Percentiles rank a stretch among this genome's conserved stretches.
Conservation (phyloP, 2,329 filamentous ascomycete species). For the Sporothrix brunneoviolacea region DNA sequence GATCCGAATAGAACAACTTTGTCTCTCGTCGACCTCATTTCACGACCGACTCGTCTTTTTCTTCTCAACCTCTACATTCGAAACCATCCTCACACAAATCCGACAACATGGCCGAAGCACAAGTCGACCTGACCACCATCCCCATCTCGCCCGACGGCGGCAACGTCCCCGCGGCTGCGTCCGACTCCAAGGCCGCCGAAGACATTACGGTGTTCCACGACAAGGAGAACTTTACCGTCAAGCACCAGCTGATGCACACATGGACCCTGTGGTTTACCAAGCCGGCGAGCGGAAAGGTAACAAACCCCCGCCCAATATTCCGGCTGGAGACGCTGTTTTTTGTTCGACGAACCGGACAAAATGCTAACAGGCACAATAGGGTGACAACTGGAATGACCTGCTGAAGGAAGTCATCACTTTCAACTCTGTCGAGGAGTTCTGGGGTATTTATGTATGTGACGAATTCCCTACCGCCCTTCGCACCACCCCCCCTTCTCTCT, state of each 20-base stretch:
- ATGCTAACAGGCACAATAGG: slow-evolving; percentile 44
- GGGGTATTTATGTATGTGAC: slow-evolving; percentile 97
- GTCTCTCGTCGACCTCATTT: background rate
- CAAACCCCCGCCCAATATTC: too few species aligned
- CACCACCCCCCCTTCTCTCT: background rate
- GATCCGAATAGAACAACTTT: too few species aligned
- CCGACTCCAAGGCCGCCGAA: slow-evolving; percentile 44
- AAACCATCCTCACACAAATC: background rate
- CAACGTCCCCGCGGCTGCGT: slow-evolving; percentile 41
- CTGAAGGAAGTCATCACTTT: slow-evolving; percentile 98
- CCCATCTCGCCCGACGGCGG: slow-evolving; percentile 60
- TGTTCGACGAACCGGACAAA: background rate
- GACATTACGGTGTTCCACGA: slow-evolving; percentile 95
- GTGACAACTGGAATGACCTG: slow-evolving; percentile 97
- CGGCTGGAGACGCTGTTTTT: slow-evolving; percentile 20
- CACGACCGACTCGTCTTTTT: too few species aligned
- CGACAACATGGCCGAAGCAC: slow-evolving; percentile 36
- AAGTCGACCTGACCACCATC: slow-evolving; percentile 62
- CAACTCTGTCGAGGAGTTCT: slow-evolving; percentile 98
- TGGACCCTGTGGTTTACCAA: slow-evolving; percentile 99
- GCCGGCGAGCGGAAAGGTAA: slow-evolving; percentile 88
- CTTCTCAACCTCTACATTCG: background rate
- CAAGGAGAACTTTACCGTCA: slow-evolving; percentile 98
- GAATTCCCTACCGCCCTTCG: background rate
- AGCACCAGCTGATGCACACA: slow-evolving; percentile 93